Evolutionary conservation across 768 basidiomycete species (phyloP), one percentile per base, ranked within the genome.

Genomic region (Auricularia sp.): DNA sequence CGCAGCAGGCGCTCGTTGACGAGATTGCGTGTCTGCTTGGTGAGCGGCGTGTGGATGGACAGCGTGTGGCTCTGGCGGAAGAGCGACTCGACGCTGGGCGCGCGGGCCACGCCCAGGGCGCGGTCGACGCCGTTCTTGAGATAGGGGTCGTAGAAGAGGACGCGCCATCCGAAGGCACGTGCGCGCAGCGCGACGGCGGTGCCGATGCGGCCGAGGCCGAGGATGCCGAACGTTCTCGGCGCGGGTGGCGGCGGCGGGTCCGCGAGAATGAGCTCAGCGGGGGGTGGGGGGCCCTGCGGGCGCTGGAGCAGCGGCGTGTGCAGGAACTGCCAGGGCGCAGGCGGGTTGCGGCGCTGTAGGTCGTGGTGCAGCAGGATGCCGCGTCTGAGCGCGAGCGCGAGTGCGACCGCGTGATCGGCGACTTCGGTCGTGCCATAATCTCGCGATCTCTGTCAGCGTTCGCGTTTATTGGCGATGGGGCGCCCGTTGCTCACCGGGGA

Each of bases 131-230:
- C 69, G 47, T 67, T 66, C 3, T 61, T 45, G 14, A 68, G 47
- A 58, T 68, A 70, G 5, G 70, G 70, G 44, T 69, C 69, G 65
- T 64, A 70, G 65, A 70, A 69, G 35, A 70, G 16, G 63, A 71
- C 66, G 36, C 68, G 35, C 68, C 68, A 70, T 8, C 70, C 69
- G 61, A 71, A 68, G 35, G 70, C 70, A 29, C 70, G 70, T 1
- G 70, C 70, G 24, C 70, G 65, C 18, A 71, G 59, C 3, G 70
- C 70, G 18, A 64, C 66, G 16, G 70, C 70, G 10, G 68, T 71
- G 7, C 70, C 70, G 33, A 71, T 71, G 5, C 69, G 66, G 2
- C 70, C 70, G n/a, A 70, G 63, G 3, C 69, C 70, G 33, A 71
- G 54, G 16, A 71, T 39, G 4, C 69, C 69, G 59, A 70, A 71